Percentiles rank a stretch among this genome's conserved stretches.
These are phyloP conservation scores for Coemansia sp. DNA, from an alignment of 192 early-diverging fungal species.

Conservation along the genomic window DNA sequence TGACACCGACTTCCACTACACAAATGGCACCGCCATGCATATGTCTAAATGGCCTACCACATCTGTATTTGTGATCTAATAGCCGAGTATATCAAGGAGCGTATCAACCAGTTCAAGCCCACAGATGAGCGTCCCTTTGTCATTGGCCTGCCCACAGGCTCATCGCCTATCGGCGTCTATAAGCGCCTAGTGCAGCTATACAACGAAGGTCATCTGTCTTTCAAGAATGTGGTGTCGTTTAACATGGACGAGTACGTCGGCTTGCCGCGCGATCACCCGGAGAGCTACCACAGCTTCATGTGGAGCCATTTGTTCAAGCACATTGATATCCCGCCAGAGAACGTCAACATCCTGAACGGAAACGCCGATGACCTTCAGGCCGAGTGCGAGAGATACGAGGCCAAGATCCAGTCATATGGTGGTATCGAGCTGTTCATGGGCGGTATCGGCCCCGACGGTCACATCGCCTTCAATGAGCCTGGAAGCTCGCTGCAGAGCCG, in stretches of 20 bases:
- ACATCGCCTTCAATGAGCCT: slow-evolving; percentile 91
- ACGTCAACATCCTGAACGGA: slow-evolving; percentile 84
- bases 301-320: slow-evolving; percentile 89
- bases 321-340: slow-evolving; percentile 76
- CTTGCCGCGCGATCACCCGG: slow-evolving; percentile 79
- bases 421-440: slow-evolving; percentile 89
- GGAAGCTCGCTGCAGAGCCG: slow-evolving; percentile 78
- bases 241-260: slow-evolving; percentile 92
- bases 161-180: slow-evolving; percentile 81
- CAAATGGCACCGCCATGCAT: background rate
- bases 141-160: slow-evolving; percentile 82
- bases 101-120: slow-evolving; percentile 76
- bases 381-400: slow-evolving; percentile 80
- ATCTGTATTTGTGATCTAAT: slow-evolving; percentile 16
- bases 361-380: slow-evolving; percentile 78
- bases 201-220: slow-evolving; percentile 67
- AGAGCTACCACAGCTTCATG: slow-evolving; percentile 91
- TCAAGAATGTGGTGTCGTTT: slow-evolving; percentile 83
- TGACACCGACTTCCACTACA: background rate
- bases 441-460: slow-evolving; percentile 88
- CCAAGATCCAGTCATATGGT: slow-evolving; percentile 73
- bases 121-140: slow-evolving; percentile 77
- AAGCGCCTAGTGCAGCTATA: slow-evolving; percentile 72
- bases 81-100: slow-evolving; percentile 78
- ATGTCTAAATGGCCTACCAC: too few species aligned